These are phyloP conservation scores for Mycena metata DNA, from an alignment of 768 basidiomycete species.

Conservation along the genomic window DNA sequence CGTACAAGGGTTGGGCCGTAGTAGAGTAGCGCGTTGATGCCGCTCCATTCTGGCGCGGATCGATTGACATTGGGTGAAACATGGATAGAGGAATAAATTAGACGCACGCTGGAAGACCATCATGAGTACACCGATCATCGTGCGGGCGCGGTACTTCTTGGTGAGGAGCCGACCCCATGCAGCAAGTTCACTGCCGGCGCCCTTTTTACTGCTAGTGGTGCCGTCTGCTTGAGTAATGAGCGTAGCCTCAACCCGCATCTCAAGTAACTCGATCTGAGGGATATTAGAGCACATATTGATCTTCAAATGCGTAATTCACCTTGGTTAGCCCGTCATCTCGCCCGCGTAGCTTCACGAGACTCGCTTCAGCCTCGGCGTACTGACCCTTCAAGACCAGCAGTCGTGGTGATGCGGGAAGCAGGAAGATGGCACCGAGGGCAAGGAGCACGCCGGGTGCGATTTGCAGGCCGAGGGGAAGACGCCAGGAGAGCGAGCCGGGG, in stretches of 20 bases:
- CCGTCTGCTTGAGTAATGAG: slow-evolving; percentile 56
- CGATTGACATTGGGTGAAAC: neutral
- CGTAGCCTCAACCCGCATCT: slow-evolving; percentile 78
- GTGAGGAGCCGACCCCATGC: slow-evolving; percentile 72
- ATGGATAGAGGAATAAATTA: neutral
- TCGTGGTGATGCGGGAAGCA: slow-evolving; percentile 74
- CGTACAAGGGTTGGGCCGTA: slow-evolving; percentile 82
- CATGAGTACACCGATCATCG: slow-evolving; percentile 77
- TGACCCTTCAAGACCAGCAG: slow-evolving; percentile 68
- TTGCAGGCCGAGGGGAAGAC: slow-evolving; percentile 82
- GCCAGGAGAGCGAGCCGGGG: slow-evolving; percentile 77
- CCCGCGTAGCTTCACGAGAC: slow-evolving; percentile 70
- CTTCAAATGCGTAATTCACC: slow-evolving; percentile 52
- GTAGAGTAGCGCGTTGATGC: slow-evolving; percentile 87
- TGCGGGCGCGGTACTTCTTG: slow-evolving; percentile 68
- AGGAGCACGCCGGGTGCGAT: slow-evolving; percentile 77
- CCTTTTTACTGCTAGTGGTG: slow-evolving; percentile 22
- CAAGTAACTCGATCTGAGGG: slow-evolving; percentile 75
- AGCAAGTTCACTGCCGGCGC: slow-evolving; percentile 50
- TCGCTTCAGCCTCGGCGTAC: slow-evolving; percentile 67
- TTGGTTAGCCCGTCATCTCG: slow-evolving; percentile 56
- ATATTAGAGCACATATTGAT: too few relatives aligned
- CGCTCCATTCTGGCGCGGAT: slow-evolving; percentile 77
- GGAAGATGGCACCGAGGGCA: slow-evolving; percentile 65
- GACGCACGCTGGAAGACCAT: slow-evolving; percentile 88